Base-by-base conservation (phyloP, 495 filamentous ascomycete species). In the Neurospora discreta region DNA sequence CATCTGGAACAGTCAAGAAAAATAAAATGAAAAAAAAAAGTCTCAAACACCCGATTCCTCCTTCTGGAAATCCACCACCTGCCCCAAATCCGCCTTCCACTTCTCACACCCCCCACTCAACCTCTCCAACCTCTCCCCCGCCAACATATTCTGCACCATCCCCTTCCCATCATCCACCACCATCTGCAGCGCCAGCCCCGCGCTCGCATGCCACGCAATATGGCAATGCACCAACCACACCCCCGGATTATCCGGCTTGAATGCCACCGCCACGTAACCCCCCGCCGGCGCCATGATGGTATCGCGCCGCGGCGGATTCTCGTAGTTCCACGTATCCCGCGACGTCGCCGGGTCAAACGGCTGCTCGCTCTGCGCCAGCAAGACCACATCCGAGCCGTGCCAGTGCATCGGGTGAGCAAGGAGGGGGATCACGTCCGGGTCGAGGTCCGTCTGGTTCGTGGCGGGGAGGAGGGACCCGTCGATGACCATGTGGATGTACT, bases 291-390 rank as follows among this genome's bases (percentile, higher is more conserved):
- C 73, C 71, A 87, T 81, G 2, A 85, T 85, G 3, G 85, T 85
- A 75, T 92, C 90, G 4, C 90, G 82, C 0, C 89, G 81, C 9
- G 85, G 83, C 5, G 90, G 88, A 75, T 84, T 89, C 0, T 71
- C 42, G 23, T 78, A 74, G 39, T 84, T 82, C 33, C 84, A 60
- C 5, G 10, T 11, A 41, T 72, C 43, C n/a, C 11, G 42, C 46
- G 78, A 52, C 23, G 73, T 46, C 10, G 68, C 42, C 58, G 73
- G 38, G 60, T 69, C 80, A 74, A 82, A 87, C 77, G 58, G 38
- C 9, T 67, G 7, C 18, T 69, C 67, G 1, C 69, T 52, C 39
- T 71, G 71, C 3, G 40, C 67, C 0, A 71, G 5, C 8, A 73
- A 40, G 15, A 39, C 52, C n/a, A 60, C 71, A n/a, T 74, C 73